phyloP scores from a whole-genome alignment of 306 rosid species.

The Mimosa bimucronata region DNA sequence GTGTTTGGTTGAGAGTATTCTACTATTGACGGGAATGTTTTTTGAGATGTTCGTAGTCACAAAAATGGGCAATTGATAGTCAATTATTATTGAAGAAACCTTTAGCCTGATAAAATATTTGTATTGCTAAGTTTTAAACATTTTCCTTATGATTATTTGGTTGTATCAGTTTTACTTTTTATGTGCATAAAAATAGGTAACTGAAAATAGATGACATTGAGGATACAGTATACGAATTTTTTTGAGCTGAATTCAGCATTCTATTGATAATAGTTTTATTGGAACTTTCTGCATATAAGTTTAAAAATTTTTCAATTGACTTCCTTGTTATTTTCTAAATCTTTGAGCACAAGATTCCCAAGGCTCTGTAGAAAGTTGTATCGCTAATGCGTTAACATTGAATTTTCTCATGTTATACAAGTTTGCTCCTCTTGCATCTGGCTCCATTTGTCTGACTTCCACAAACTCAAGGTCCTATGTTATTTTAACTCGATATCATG shows the following conservation, averaged over 20 bases:
- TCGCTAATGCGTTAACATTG: too few species aligned
- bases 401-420: too few species aligned
- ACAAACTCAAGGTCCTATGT: too few species aligned
- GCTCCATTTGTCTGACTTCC: too few species aligned
- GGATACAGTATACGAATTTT: slow-evolving; percentile 3
- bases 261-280: too few species aligned
- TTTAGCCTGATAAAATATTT: not conserved
- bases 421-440: too few species aligned
- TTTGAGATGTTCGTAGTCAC: not conserved
- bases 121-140: not conserved
- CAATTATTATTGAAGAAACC: not conserved
- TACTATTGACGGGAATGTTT: not conserved
- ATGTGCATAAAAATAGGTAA: not conserved
- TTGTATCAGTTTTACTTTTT: not conserved
- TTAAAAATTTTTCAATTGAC: too few species aligned
- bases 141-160: not conserved
- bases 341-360: too few species aligned
- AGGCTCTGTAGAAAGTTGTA: too few species aligned
- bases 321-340: too few species aligned
- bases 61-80: not conserved
- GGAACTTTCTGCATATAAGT: too few species aligned
- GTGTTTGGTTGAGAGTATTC: not conserved
- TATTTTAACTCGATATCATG: too few species aligned
- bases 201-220: not conserved
- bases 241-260: not conserved